These are phyloP conservation scores for Dioszegia crocea DNA, from an alignment of 768 basidiomycete species.

Conservation along the genomic window DNA sequence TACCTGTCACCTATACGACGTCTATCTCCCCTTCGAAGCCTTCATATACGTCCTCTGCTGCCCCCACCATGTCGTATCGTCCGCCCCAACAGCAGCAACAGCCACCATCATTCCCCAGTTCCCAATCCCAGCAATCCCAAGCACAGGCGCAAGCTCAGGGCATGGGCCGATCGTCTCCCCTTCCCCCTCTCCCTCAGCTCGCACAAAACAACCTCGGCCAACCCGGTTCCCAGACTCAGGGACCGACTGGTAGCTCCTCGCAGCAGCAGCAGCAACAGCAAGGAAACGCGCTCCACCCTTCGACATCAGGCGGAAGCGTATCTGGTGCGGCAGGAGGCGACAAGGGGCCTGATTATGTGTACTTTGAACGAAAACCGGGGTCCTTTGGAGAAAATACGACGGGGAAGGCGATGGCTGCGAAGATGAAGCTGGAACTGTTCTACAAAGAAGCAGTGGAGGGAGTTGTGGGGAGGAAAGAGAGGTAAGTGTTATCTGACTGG, in stretches of 20 bases:
- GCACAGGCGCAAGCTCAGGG: conserved; percentile 3
- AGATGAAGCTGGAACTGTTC: conserved; percentile 91
- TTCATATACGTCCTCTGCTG: background rate
- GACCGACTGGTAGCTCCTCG: background rate
- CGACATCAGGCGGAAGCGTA: background rate
- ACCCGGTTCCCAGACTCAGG: background rate
- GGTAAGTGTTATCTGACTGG: conserved; percentile 58
- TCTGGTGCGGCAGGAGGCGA: conserved; percentile 15
- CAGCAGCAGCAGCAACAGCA: background rate
- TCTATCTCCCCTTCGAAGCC: background rate
- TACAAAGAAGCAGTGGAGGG: conserved; percentile 96
- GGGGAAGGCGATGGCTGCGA: conserved; percentile 81
- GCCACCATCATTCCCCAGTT: background rate
- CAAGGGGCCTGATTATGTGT: conserved; percentile 70
- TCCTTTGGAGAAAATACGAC: conserved; percentile 75
- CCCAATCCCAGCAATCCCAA: conserved; percentile 1
- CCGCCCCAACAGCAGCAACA: conserved; percentile 3
- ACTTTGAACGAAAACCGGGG: conserved; percentile 75
- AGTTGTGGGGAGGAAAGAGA: conserved; percentile 86
- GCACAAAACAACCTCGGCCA: conserved; percentile 12
- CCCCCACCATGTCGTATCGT: background rate
- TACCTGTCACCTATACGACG: too few relatives aligned
- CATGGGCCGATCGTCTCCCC: conserved; percentile 8
- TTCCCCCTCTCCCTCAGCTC: conserved; percentile 9
- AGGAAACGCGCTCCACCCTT: background rate